A percentile compares a stretch with the other conserved stretches of the same genome.
Evolutionary conservation across 306 rosid species (phyloP).

Genomic region (Phaseolus lunatus): DNA sequence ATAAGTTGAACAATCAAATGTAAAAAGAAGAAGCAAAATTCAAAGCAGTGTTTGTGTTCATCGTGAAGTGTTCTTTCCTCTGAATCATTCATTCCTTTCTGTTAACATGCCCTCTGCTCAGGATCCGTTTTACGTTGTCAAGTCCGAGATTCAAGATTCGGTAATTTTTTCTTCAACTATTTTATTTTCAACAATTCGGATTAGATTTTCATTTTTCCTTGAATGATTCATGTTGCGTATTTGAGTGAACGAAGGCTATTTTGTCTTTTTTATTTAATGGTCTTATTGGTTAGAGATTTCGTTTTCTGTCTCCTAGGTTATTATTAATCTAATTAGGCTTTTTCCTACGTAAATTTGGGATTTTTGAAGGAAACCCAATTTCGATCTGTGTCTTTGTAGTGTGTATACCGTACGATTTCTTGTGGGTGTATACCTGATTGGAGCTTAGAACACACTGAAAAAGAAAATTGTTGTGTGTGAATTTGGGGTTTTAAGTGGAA

Average conservation of each 20-base stretch:
- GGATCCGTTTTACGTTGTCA: conserved; percentile 98
- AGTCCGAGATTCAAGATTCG: conserved; percentile 93
- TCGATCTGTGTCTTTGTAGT: conserved; percentile 22
- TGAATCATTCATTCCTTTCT: conserved; percentile 3
- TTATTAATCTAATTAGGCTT: conserved; percentile 33
- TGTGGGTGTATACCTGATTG: neutral
- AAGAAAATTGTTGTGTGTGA: neutral
- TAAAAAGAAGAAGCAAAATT: neutral
- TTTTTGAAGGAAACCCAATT: conserved; percentile 19
- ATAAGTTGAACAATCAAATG: neutral
- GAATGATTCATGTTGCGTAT: neutral
- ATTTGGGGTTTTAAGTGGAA: conserved; percentile 30
- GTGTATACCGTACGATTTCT: neutral
- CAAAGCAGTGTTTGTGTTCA: neutral
- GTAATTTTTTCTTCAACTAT: conserved; percentile 46
- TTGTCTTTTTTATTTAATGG: neutral
- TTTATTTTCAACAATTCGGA: neutral
- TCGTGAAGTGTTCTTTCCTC: conserved; percentile 5
- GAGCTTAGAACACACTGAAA: neutral
- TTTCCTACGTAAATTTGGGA: conserved; percentile 29
- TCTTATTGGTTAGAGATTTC: neutral
- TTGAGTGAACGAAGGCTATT: neutral
- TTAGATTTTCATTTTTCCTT: neutral
- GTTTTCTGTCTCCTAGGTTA: conserved; percentile 9
- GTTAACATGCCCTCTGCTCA: conserved; percentile 86